Evolutionary conservation across 2,329 filamentous ascomycete genomes (phyloP), one percentile per base, ranked within the genome.

Genomic region (Trichoderma sp.): DNA sequence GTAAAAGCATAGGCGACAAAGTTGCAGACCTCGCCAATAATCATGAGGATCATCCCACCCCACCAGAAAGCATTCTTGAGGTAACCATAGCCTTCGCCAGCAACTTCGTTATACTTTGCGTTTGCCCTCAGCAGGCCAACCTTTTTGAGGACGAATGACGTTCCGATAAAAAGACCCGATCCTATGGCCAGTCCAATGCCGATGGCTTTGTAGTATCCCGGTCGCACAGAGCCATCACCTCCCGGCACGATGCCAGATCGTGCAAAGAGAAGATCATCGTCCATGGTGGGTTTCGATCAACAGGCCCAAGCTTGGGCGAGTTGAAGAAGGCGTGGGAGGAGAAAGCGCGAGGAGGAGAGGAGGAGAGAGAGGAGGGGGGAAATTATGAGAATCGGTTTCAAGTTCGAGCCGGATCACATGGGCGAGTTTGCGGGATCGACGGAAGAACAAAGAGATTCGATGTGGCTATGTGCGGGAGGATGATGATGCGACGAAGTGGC

Each of bases 1-100:
- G 96, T 96, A 78, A 98, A 98, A 71, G 94, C 93, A 80, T 98
- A 98, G 69, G 96, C 96, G 80, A 95, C 93, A 80, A 98, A 97
- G 83, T 99, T 99, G 88, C 94, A 97, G 71, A 97, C 89, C 82
- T 99, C 96, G 76, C 96, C 96, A 57, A 98, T 78, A 76, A 98
- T 97, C 96, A 99, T 98, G 72, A 98, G 87, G 0, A 86, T 94
- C 96, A 99, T 98, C 76, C 96, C 96, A 1, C 85, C 82, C 96
- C 96, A 99, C 96, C 96, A 99, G 85, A 89, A 97, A 24, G 86
- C 86, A 78, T 98, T 98, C 84, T 97, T 97, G 77, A 99, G 89
- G 81, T 98, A 99, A 74, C 95, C 95, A 81, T 98, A 98, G 71
- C 96, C 96, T 82, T 98, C 95, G 73, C 96, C 96, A 0, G 96